Evolutionary conservation across 2,329 filamentous ascomycete species (phyloP).

Genomic region (Fusarium sp.): DNA sequence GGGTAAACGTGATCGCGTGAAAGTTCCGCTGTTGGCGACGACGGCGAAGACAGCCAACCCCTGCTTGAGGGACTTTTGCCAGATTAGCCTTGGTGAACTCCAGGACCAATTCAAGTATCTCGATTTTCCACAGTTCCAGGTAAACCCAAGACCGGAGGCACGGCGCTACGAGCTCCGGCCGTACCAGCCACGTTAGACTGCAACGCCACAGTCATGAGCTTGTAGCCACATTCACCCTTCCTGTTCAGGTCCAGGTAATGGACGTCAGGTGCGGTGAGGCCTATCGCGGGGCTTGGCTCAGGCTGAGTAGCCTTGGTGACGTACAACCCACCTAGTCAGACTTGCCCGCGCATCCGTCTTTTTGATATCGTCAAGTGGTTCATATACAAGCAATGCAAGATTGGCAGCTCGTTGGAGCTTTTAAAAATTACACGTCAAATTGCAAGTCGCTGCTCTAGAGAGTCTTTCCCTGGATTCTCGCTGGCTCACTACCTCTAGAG

Average conservation of each 20-base stretch:
- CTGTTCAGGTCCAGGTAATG: not conserved
- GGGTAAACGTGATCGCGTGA: slow-evolving; percentile 31
- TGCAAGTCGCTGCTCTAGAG: not conserved
- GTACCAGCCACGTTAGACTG: not conserved
- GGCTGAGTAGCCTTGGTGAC: slow-evolving; percentile 41
- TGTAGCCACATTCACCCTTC: slow-evolving; percentile 27
- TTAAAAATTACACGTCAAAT: slow-evolving; percentile 6
- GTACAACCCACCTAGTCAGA: slow-evolving; percentile 26
- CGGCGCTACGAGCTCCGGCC: slow-evolving; percentile 10
- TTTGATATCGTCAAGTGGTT: slow-evolving; percentile 9
- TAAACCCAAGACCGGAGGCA: slow-evolving; percentile 8
- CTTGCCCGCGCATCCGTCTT: slow-evolving; percentile 23
- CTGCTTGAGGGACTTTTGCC: slow-evolving; percentile 41
- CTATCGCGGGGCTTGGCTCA: slow-evolving; percentile 35
- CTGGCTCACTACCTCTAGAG: not conserved
- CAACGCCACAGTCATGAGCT: slow-evolving; percentile 4
- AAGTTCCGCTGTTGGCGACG: slow-evolving; percentile 2
- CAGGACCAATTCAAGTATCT: slow-evolving; percentile 13
- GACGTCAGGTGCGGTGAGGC: slow-evolving; percentile 24
- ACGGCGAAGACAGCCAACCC: slow-evolving; percentile 13
- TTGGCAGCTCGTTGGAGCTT: slow-evolving; percentile 27
- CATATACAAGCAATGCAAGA: slow-evolving; percentile 17
- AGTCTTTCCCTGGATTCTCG: not conserved
- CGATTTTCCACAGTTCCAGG: slow-evolving; percentile 7
- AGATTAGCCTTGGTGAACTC: slow-evolving; percentile 15